Evolutionary conservation across 75 land plant genomes (phyloP), one percentile per base, ranked within the genome.

Genomic region (Picea sitchensis): DNA sequence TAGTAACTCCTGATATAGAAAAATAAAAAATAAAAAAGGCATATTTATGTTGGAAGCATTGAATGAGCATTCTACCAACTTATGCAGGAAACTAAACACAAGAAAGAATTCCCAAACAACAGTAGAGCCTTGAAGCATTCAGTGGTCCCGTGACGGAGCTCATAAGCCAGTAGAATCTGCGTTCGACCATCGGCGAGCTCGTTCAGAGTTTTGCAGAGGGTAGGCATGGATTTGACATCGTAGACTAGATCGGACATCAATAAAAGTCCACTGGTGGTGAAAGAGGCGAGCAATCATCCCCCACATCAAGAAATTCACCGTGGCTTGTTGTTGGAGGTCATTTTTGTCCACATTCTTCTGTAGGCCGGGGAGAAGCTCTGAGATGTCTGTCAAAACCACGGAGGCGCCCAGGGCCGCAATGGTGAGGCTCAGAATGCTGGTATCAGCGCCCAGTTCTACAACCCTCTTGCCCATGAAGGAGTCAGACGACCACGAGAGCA

Each of bases 101-200:
- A 26, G 26, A 26, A 26, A 26, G 26, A 26, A 26, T 26, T 26
- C 26, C 26, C 26, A 26, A 26, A 26, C 26, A 26, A 26, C 26
- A 26, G 26, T 26, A 76, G 64, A 56, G 12, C 79, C 79, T 44
- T 31, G 30, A 81, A 78, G 44, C 82, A 81, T 81, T 81, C 82
- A 23, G 81, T 78, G 14, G 82, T 81, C 18, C 82, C 81, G 31
- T 21, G 8, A n/a, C 82, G 81, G 47, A 81, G 80, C 72, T 81
- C 82, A 14, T 81, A 81, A 31, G 82, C 62, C 68, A 81, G 31
- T 14, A 81, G 26, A 21, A 81, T 81, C 67, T 21, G 60, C 5
- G 82, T 81, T 14, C 26, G n/a, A 14, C 47, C 81, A 15, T 44
- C 82, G 31, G 67, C 26, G 26, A 81, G 47, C 18, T 77, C 41